Evolutionary conservation across 306 rosid genomes (phyloP).

Genomic region (Psophocarpus tetragonolobus): DNA sequence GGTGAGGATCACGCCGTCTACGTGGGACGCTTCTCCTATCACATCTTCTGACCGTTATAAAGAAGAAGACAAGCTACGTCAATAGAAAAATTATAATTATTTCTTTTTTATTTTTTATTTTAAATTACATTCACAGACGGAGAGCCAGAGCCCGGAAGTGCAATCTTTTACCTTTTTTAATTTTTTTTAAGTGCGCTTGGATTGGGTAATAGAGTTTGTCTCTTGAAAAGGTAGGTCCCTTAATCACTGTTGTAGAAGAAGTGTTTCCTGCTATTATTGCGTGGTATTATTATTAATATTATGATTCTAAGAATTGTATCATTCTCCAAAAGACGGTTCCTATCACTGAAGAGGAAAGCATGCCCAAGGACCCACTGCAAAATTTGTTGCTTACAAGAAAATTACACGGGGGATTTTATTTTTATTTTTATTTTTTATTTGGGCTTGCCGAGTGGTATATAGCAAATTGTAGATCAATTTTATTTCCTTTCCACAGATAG

Average conservation of each 20-base stretch:
- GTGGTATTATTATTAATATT: slow-evolving; percentile 10
- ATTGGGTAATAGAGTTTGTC: not conserved
- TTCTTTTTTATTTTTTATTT: slow-evolving; percentile 30
- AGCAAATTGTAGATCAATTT: not conserved
- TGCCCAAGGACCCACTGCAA: slow-evolving; percentile 38
- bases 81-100: not conserved
- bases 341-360: slow-evolving; percentile 7
- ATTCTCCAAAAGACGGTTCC: not conserved
- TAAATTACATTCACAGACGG: slow-evolving; percentile 34
- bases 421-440: not conserved
- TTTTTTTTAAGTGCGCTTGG: not conserved
- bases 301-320: not conserved
- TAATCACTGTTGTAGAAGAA: slow-evolving; percentile 12
- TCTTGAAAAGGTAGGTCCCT: not conserved
- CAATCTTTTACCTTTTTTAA: too few relatives aligned
- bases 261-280: slow-evolving; percentile 7
- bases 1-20: slow-evolving; percentile 55
- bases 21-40: slow-evolving; percentile 40
- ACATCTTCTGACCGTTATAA: slow-evolving; percentile 71
- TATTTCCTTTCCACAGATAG: not conserved
- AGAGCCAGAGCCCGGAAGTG: too few relatives aligned
- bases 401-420: not conserved
- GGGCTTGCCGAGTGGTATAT: not conserved
- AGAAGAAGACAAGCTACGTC: slow-evolving; percentile 42
- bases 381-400: slow-evolving; percentile 7